Evolutionary conservation across 148 eudicot species (phyloP).

Genomic region (Simmondsia chinensis): DNA sequence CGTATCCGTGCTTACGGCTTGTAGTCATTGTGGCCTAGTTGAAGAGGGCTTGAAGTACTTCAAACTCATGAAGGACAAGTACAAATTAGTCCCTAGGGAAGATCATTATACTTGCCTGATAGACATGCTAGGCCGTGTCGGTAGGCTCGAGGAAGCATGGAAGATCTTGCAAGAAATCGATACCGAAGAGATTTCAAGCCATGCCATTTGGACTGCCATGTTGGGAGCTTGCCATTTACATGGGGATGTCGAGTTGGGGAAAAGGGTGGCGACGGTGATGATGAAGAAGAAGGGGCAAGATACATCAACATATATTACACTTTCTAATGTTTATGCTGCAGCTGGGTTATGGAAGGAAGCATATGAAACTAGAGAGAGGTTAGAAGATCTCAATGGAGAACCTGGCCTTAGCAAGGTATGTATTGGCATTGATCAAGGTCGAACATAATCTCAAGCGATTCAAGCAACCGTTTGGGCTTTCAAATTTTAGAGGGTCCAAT

Average conservation of each 20-base stretch:
- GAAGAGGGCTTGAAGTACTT: constrained; percentile 19
- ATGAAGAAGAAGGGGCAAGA: constrained; percentile 5
- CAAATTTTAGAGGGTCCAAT: no score
- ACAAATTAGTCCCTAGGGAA: constrained; percentile 12
- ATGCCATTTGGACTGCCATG: constrained; percentile 20
- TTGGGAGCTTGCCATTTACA: constrained; percentile 24
- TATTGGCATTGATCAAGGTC: background rate
- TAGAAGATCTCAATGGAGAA: constrained; percentile 2
- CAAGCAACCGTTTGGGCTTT: no score
- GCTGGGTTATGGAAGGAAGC: constrained; percentile 30
- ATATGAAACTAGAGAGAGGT: constrained; percentile 12
- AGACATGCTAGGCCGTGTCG: constrained; percentile 30
- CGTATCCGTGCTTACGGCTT: constrained; percentile 23
- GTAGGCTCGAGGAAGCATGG: constrained; percentile 27
- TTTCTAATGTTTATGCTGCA: constrained; percentile 28
- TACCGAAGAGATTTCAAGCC: no score
- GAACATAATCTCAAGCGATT: no score
- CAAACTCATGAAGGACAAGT: constrained; percentile 19
- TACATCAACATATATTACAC: constrained; percentile 11
- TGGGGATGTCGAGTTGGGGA: constrained; percentile 21
- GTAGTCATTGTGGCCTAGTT: constrained; percentile 32
- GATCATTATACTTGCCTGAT: constrained; percentile 31
- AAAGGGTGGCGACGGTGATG: constrained; percentile 12
- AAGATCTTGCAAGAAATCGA: constrained; percentile 19
- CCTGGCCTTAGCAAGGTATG: constrained; percentile 8